Evolutionary conservation across 768 basidiomycete genomes (phyloP).

Genomic region (Nidularia sp.): DNA sequence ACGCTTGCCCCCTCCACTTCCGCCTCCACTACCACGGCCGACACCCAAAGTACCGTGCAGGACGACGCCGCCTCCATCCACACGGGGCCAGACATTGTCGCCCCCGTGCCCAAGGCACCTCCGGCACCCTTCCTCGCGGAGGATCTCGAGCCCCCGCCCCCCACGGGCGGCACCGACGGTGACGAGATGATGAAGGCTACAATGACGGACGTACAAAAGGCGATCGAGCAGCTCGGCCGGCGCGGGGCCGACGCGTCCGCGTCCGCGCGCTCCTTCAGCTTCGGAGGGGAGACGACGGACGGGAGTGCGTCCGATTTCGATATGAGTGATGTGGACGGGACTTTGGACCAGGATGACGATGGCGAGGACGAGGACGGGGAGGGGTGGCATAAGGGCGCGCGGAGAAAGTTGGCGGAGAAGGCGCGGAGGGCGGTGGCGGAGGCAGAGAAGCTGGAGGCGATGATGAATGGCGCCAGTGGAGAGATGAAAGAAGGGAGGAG

Average conservation of each 20-base stretch:
- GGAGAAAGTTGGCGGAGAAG: constrained; percentile 66
- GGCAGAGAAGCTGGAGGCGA: constrained; percentile 41
- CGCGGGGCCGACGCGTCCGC: constrained; percentile 24
- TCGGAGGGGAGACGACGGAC: constrained; percentile 61
- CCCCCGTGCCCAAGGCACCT: constrained; percentile 33
- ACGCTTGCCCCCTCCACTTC: constrained; percentile 18
- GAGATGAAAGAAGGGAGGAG: constrained; percentile 12
- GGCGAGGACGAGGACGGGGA: constrained; percentile 37
- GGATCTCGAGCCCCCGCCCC: constrained; percentile 11
- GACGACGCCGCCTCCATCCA: constrained; percentile 8
- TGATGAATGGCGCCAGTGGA: constrained; percentile 23
- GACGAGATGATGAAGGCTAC: constrained; percentile 78
- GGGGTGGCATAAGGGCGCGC: constrained; percentile 62
- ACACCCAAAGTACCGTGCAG: constrained; percentile 7
- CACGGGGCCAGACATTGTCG: constrained; percentile 20
- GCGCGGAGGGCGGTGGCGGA: constrained; percentile 62
- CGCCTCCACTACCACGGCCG: constrained; percentile 17
- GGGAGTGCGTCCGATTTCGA: constrained; percentile 40
- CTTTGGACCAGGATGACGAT: constrained; percentile 24
- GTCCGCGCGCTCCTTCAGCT: constrained; percentile 59
- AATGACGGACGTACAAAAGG: constrained; percentile 85
- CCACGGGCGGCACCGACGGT: constrained; percentile 13
- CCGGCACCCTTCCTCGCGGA: constrained; percentile 16
- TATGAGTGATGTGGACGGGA: constrained; percentile 29
- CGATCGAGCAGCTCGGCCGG: constrained; percentile 79